Evolutionary conservation across 805 yeast genomes (phyloP).

Genomic region (Saturnispora hagleri): DNA sequence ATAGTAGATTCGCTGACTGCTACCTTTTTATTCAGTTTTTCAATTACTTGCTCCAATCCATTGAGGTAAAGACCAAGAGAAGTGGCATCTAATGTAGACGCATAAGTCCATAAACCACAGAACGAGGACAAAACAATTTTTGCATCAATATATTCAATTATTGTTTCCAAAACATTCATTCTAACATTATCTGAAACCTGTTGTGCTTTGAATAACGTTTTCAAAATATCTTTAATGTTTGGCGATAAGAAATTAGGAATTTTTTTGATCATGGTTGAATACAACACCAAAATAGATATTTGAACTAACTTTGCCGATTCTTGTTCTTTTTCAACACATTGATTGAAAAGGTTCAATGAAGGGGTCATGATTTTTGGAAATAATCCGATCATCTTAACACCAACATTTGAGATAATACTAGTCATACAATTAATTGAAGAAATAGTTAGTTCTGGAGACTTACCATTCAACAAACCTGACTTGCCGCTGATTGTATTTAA

Average conservation of each 20-base stretch:
- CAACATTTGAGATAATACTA: constrained; percentile 61
- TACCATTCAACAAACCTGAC: constrained; percentile 41
- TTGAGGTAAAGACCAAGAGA: constrained; percentile 65
- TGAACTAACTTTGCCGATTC: constrained; percentile 40
- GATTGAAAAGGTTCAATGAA: constrained; percentile 49
- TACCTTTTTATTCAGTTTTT: constrained; percentile 58
- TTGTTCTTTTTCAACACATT: constrained; percentile 24
- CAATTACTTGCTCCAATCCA: constrained; percentile 56
- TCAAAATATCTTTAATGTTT: constrained; percentile 53
- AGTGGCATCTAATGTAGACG: constrained; percentile 30
- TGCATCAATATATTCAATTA: constrained; percentile 60
- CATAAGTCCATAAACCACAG: constrained; percentile 51
- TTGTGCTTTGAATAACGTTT: constrained; percentile 46
- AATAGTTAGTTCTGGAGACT: constrained; percentile 51
- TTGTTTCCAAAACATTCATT: constrained; percentile 49
- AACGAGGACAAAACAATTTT: constrained; percentile 53
- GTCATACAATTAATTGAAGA: constrained; percentile 68
- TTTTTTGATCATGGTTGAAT: constrained; percentile 67
- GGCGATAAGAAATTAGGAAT: constrained; percentile 80
- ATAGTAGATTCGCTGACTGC: constrained; percentile 62
- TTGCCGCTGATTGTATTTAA: constrained; percentile 42
- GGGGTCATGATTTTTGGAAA: constrained; percentile 82
- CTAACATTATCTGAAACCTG: constrained; percentile 52
- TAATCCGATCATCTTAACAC: constrained; percentile 77
- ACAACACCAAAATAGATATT: constrained; percentile 58